phyloP scores from a whole-genome alignment of 441 rosid species.

The Populus tomentosa region DNA sequence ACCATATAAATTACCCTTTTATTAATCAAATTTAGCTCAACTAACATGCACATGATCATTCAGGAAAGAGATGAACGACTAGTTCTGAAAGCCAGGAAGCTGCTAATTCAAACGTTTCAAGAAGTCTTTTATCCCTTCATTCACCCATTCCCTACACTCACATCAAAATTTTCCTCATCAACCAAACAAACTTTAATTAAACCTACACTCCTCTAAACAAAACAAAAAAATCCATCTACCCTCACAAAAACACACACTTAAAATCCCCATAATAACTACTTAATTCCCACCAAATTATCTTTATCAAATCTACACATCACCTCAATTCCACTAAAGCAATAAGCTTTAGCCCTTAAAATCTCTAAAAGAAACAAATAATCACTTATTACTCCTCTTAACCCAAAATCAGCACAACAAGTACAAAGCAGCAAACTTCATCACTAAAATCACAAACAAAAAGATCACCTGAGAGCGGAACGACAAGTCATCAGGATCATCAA shows the following conservation, averaged over 20 bases:
- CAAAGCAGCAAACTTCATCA: neutral
- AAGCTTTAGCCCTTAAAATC: too few relatives aligned
- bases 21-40: neutral
- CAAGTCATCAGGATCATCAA: constrained; percentile 40
- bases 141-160: neutral
- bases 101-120: too few relatives aligned
- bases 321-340: too few relatives aligned
- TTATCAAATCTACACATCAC: too few relatives aligned
- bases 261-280: too few relatives aligned
- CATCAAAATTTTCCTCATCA: neutral
- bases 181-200: neutral
- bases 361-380: too few relatives aligned
- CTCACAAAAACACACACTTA: too few relatives aligned
- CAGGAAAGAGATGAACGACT: too few relatives aligned
- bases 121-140: neutral
- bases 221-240: too few relatives aligned
- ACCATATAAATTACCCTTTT: too few relatives aligned
- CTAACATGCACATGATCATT: neutral
- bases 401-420: neutral
- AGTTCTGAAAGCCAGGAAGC: too few relatives aligned
- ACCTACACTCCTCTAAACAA: neutral
- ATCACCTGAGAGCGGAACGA: constrained; percentile 53
- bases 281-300: too few relatives aligned
- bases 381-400: neutral
- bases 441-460: neutral